Base-by-base conservation (phyloP, 148 eudicot genomes). In the Rhododendron vialii region DNA sequence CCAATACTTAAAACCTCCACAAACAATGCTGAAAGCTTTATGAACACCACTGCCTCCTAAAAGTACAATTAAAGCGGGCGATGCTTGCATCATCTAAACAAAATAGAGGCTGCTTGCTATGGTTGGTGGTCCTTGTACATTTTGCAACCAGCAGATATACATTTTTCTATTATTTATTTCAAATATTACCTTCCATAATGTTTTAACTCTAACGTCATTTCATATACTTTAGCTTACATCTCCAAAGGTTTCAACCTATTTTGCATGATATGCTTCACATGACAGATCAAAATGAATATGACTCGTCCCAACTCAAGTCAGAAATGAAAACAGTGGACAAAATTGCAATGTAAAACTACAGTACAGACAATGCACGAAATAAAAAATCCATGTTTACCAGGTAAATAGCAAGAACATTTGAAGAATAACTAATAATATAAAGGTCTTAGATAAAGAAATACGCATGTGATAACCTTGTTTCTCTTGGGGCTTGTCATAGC, bases 391-490 rank as follows among this genome's bases (percentile, higher is more conserved):
- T 9, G 75, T 13, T 84, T 12, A 7, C 35, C 59, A 59, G 53
- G 53, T 69, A 82, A 41, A 75, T 45, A 45, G 8, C 81, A 80
- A 50, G 50, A 24, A 85, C 12, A 47, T 47, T 57, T 50, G 38
- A 28, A 80, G 65, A 80, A 20, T 78, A 65, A 41, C 47, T 28
- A 57, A n/a, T 47, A 24, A 43, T 24, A n/a, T 47, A 8, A 55
- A 63, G 28, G 24, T 41, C 69, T 41, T 5, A 26, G 7, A 67
- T 17, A 28, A 15, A 13, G 81, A 43, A 84, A 79, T 71, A 33
- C 14, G 84, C 2, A 30, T 22, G 33, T 48, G 78, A 81, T 55
- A 79, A 94, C 98, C 98, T 95, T 95, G 48, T 83, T 86, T 85
- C 87, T 87, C 53, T 83, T 78, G 65, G 65, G 89, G 11, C 87